A percentile compares a stretch with the other conserved stretches of the same genome.
Conservation (phyloP, 1,284 basidiomycete genomes). For the Porodaedalea pini region DNA sequence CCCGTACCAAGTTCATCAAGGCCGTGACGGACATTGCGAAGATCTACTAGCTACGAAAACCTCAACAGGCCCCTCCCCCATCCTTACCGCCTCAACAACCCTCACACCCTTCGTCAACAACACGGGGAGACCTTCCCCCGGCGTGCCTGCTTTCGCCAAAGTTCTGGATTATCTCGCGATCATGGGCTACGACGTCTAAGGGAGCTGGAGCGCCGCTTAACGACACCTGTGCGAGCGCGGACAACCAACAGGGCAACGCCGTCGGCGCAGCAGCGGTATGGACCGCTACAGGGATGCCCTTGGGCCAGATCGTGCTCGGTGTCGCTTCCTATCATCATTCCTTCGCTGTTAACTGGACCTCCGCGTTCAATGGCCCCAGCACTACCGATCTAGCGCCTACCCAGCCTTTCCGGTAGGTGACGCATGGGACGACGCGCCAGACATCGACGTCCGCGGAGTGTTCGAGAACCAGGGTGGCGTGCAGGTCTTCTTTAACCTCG, state of each 20-base stretch:
- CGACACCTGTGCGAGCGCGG: constrained; percentile 65
- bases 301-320: constrained; percentile 74
- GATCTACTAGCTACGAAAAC: constrained; percentile 71
- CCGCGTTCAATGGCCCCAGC: constrained; percentile 38
- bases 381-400: constrained; percentile 39
- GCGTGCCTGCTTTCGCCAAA: constrained; percentile 67
- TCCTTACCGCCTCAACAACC: constrained; percentile 73
- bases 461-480: constrained; percentile 41
- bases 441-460: constrained; percentile 54
- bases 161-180: constrained; percentile 79
- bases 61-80: constrained; percentile 53
- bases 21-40: constrained; percentile 59
- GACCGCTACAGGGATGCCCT: constrained; percentile 75
- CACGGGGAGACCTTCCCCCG: constrained; percentile 51
- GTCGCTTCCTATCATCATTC: constrained; percentile 76
- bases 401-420: constrained; percentile 58
- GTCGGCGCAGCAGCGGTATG: constrained; percentile 70
- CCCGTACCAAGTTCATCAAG: constrained; percentile 65
- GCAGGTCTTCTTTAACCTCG: constrained; percentile 56
- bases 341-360: constrained; percentile 41
- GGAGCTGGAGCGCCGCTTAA: constrained; percentile 63
- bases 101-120: constrained; percentile 64
- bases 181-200: constrained; percentile 88
- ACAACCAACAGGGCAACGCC: constrained; percentile 71
- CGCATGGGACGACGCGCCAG: constrained; percentile 47